Evolutionary conservation across 1,284 basidiomycete species (phyloP).

Genomic region (Cutaneotrichosporon spelunceum): DNA sequence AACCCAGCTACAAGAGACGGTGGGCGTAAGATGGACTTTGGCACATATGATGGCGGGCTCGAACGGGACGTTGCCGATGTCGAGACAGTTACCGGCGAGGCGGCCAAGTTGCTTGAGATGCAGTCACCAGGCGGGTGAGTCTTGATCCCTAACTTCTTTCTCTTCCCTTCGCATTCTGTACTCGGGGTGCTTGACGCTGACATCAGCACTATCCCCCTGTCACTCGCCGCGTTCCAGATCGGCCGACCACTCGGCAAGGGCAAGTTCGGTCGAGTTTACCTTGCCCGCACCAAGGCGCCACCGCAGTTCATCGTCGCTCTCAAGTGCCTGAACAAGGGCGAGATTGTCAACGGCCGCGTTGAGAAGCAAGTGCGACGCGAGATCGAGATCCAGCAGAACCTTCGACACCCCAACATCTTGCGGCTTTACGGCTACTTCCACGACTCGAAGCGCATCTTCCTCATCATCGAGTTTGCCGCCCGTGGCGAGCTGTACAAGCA

Average conservation of each 20-base stretch:
- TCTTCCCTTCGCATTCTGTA: background rate
- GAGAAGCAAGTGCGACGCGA: constrained; percentile 96
- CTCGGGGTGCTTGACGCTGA: constrained; percentile 2
- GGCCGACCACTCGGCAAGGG: constrained; percentile 95
- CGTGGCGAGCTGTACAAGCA: constrained; percentile 96
- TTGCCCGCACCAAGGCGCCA: constrained; percentile 85
- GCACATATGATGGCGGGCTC: constrained; percentile 79
- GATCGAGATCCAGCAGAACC: constrained; percentile 98
- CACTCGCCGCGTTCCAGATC: constrained; percentile 84
- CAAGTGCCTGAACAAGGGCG: constrained; percentile 96
- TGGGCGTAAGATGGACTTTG: constrained; percentile 59
- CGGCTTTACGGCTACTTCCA: constrained; percentile 96
- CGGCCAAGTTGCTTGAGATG: constrained; percentile 69
- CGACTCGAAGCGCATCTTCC: constrained; percentile 94
- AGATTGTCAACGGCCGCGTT: constrained; percentile 81
- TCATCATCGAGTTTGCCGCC: constrained; percentile 94
- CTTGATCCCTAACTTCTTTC: background rate
- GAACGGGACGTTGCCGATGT: constrained; percentile 65
- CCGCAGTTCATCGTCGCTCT: constrained; percentile 93
- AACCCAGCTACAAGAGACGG: background rate
- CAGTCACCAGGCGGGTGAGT: constrained; percentile 61
- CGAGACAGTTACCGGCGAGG: constrained; percentile 62
- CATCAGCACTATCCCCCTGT: constrained; percentile 52
- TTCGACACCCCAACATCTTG: constrained; percentile 92
- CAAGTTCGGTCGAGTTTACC: constrained; percentile 98